Conservation (phyloP, 441 rosid genomes). For the Flueggea neowawraea region DNA sequence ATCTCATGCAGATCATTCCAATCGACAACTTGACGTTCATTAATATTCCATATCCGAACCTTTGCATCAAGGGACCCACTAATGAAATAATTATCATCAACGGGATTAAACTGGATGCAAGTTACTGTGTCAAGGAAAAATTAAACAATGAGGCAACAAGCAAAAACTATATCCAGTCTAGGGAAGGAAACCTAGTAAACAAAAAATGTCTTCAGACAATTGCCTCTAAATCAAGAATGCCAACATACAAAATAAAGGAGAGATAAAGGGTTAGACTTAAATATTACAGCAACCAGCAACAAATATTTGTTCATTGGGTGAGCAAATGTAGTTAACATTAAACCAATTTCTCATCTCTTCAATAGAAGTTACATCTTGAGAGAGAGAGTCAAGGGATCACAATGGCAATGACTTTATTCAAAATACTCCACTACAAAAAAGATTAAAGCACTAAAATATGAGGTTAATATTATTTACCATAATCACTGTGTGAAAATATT, state of each 20-base stretch:
- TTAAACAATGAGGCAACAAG: not conserved
- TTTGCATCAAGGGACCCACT: conserved; percentile 97
- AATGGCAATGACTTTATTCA: too few relatives aligned
- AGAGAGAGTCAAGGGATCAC: too few relatives aligned
- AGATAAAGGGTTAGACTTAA: not conserved
- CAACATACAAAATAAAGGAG: not conserved
- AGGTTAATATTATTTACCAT: conserved; percentile 43
- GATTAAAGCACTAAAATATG: conserved; percentile 8
- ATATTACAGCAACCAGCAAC: not conserved
- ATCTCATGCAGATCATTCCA: conserved; percentile 99
- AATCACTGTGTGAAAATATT: conserved; percentile 60
- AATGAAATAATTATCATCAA: conserved; percentile 94
- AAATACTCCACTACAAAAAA: not conserved
- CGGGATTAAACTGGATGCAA: conserved; percentile 98
- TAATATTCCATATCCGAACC: conserved; percentile 98
- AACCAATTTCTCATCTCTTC: not conserved
- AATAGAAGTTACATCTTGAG: not conserved
- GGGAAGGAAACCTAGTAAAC: not conserved
- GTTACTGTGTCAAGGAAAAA: conserved; percentile 62
- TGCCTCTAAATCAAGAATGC: not conserved
- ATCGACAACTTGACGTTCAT: conserved; percentile 91
- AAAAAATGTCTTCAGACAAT: not conserved
- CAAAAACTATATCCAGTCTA: too few relatives aligned
- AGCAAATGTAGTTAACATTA: not conserved
- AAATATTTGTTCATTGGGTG: not conserved